Conservation (phyloP, 306 rosid genomes). For the Acacia confusa region DNA sequence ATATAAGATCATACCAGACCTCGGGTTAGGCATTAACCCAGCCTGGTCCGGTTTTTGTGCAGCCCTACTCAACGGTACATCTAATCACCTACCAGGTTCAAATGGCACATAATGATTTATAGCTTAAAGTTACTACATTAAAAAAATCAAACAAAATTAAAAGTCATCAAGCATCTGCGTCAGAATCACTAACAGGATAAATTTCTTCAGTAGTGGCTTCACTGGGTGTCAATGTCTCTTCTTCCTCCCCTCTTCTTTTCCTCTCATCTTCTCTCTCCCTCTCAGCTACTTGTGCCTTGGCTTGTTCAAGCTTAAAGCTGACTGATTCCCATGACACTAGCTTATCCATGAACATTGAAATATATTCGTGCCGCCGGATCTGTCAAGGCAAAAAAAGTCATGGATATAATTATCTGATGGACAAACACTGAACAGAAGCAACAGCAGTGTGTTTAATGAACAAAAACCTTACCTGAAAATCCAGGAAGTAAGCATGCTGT, state of each 20-base stretch:
- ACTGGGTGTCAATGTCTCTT: slow-evolving; percentile 18
- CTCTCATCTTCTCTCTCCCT: slow-evolving; percentile 50
- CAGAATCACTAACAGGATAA: slow-evolving; percentile 42
- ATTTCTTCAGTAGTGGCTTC: slow-evolving; percentile 37
- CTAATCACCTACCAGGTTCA: not conserved
- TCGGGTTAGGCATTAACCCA: too few species aligned
- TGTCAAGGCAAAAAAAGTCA: slow-evolving; percentile 35
- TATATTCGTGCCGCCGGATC: slow-evolving; percentile 68
- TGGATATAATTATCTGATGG: slow-evolving; percentile 14
- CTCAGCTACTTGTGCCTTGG: slow-evolving; percentile 60
- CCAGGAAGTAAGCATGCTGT: slow-evolving; percentile 96
- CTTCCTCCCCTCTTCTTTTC: slow-evolving; percentile 44
- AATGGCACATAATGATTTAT: slow-evolving; percentile 14
- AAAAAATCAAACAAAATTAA: not conserved
- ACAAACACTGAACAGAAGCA: slow-evolving; percentile 1
- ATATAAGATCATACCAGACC: too few species aligned
- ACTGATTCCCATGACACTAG: slow-evolving; percentile 90
- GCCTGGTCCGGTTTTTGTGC: too few species aligned
- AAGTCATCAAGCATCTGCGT: slow-evolving; percentile 38
- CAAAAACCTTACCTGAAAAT: slow-evolving; percentile 66
- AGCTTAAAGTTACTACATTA: not conserved
- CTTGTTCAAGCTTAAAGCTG: slow-evolving; percentile 64
- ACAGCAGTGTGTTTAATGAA: slow-evolving; percentile 17
- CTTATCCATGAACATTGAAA: slow-evolving; percentile 67
- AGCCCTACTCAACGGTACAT: slow-evolving; percentile 4